phyloP scores from a whole-genome alignment of 768 basidiomycete species.

The Trametes villosa region DNA sequence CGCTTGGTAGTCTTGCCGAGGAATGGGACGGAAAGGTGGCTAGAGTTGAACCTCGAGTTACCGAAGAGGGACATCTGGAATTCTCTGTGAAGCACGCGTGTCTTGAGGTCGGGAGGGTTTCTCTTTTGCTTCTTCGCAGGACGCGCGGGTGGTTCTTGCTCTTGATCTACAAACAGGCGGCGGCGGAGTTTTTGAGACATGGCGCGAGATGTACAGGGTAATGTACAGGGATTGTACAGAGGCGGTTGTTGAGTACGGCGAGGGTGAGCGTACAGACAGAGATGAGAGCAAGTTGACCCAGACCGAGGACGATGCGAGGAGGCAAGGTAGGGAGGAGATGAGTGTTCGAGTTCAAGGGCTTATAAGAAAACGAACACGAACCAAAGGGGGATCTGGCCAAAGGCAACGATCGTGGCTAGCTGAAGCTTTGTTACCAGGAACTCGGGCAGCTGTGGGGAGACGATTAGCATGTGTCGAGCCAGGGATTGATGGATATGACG shows the following conservation, averaged over 20 bases:
- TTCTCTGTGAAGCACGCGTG: constrained; percentile 32
- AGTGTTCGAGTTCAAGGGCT: constrained; percentile 4
- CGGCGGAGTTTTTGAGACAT: constrained; percentile 22
- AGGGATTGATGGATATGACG: constrained; percentile 14
- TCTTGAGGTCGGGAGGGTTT: constrained; percentile 32
- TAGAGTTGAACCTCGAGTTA: constrained; percentile 17
- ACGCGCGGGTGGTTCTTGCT: constrained; percentile 40
- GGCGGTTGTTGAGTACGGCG: neutral
- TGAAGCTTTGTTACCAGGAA: constrained; percentile 19
- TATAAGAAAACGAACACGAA: constrained; percentile 26
- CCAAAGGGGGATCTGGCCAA: constrained; percentile 27
- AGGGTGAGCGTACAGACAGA: neutral
- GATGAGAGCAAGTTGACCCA: constrained; percentile 7
- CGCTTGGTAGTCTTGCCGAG: constrained; percentile 55
- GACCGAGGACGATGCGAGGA: constrained; percentile 14
- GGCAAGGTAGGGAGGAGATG: constrained; percentile 16
- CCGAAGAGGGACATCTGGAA: constrained; percentile 26
- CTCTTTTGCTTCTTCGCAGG: constrained; percentile 53
- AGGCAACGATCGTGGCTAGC: constrained; percentile 18
- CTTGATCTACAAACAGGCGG: constrained; percentile 12
- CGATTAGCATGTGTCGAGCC: constrained; percentile 7
- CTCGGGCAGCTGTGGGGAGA: constrained; percentile 19
- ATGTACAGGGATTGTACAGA: constrained; percentile 20
- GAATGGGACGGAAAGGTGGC: constrained; percentile 43
- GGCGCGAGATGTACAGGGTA: constrained; percentile 7